Percentiles rank a stretch among this genome's conserved stretches.
phyloP scores from a whole-genome alignment of 176 grass and related monocot species.

The Luzula sylvatica region DNA sequence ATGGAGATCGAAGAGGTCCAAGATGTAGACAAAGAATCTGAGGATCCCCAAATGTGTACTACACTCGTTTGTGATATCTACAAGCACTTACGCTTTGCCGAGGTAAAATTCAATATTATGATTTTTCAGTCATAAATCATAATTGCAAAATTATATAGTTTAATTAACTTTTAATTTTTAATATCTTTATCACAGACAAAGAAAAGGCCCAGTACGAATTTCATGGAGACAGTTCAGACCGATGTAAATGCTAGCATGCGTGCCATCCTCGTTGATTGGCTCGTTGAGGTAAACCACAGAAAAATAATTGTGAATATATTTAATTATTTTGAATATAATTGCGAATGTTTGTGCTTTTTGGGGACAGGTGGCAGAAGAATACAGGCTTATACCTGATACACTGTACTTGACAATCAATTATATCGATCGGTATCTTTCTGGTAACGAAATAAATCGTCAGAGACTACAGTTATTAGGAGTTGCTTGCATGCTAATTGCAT shows the following conservation, averaged over 20 bases:
- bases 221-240: conserved; percentile 84
- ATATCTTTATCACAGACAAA: conserved; percentile 40
- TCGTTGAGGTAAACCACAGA: conserved; percentile 66
- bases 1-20: conserved; percentile 44
- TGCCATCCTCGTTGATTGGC: conserved; percentile 93
- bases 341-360: background rate
- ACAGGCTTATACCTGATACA: conserved; percentile 88
- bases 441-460: conserved; percentile 87
- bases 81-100: conserved; percentile 71
- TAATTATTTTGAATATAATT: background rate
- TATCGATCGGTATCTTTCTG: conserved; percentile 87
- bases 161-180: background rate
- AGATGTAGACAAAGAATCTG: conserved; percentile 56
- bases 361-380: conserved; percentile 89
- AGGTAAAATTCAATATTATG: conserved; percentile 39
- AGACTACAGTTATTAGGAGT: conserved; percentile 91
- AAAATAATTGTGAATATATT: too few relatives aligned
- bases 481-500: conserved; percentile 93
- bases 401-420: conserved; percentile 88
- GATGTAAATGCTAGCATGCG: conserved; percentile 92
- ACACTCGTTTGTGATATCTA: conserved; percentile 94
- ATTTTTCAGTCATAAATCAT: conserved; percentile 2
- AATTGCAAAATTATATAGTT: background rate
- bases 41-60: conserved; percentile 78
- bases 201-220: conserved; percentile 75